Evolutionary conservation across 345 rosid genomes (phyloP).

Genomic region (Citrus trifoliata): DNA sequence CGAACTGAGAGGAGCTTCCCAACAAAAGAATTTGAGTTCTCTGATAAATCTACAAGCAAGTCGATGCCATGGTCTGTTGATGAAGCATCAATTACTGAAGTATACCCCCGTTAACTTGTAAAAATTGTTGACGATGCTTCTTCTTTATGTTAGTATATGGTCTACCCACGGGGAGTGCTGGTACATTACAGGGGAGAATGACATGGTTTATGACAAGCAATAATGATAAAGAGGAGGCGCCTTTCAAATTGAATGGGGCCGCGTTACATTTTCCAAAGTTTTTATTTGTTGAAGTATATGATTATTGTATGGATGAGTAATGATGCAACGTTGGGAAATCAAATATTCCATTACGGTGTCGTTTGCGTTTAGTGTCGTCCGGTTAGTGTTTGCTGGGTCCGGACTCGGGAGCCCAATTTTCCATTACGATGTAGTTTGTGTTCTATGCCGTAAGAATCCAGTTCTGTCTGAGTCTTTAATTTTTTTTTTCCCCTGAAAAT

Average conservation of each 20-base stretch:
- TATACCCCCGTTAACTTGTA: slow-evolving; percentile 31
- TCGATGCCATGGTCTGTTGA: slow-evolving; percentile 28
- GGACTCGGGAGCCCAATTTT: too few species aligned
- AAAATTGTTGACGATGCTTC: background rate
- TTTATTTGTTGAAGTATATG: background rate
- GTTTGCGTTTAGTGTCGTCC: too few species aligned
- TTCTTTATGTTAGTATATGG: background rate
- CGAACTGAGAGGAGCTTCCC: background rate
- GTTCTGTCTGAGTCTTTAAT: too few species aligned
- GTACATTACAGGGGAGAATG: background rate
- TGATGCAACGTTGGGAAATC: background rate
- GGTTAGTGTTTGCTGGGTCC: too few species aligned
- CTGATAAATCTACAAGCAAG: slow-evolving; percentile 13
- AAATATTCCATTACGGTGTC: too few species aligned
- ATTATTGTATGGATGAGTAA: background rate
- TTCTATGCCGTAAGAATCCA: too few species aligned
- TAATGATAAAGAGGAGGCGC: background rate
- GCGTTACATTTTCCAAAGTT: background rate
- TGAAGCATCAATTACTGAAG: slow-evolving; percentile 30
- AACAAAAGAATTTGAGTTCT: background rate
- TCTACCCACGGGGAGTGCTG: background rate
- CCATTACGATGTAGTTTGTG: too few species aligned
- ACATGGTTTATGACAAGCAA: background rate
- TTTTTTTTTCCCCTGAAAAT: too few species aligned
- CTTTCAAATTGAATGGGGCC: too few species aligned